phyloP scores from a whole-genome alignment of 495 filamentous ascomycete species.

The Penicillium pulvis region DNA sequence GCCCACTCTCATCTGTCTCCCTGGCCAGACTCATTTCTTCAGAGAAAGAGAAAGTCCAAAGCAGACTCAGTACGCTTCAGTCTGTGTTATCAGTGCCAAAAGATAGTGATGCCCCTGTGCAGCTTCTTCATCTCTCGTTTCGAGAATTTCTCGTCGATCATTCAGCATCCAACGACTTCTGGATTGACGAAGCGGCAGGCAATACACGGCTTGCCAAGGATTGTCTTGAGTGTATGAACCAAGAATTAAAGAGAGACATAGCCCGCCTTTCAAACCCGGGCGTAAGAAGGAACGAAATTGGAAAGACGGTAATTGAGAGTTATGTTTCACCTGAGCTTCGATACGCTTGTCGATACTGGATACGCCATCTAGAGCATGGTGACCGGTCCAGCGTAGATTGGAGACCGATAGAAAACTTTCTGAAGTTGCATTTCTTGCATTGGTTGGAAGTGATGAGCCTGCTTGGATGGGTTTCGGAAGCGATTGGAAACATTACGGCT shows the following conservation, averaged over 20 bases:
- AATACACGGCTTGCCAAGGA: no score
- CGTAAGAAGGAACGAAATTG: no score
- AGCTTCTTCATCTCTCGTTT: constrained; percentile 30
- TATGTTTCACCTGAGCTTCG: constrained; percentile 32
- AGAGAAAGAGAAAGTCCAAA: constrained; percentile 10
- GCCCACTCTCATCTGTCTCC: constrained; percentile 21
- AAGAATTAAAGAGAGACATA: constrained; percentile 9
- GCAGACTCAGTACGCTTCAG: constrained; percentile 17
- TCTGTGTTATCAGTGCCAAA: constrained; percentile 25
- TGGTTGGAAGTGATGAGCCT: constrained; percentile 20
- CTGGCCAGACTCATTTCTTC: constrained; percentile 16
- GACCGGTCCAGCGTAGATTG: no score
- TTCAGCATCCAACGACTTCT: no score
- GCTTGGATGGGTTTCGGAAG: constrained; percentile 8
- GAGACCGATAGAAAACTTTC: not conserved
- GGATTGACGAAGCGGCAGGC: no score
- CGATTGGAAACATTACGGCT: not conserved
- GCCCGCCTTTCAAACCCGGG: not conserved
- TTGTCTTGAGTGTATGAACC: no score
- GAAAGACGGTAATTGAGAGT: constrained; percentile 12
- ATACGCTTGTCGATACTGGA: constrained; percentile 52
- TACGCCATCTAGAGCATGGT: constrained; percentile 37
- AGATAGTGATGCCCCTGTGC: constrained; percentile 13
- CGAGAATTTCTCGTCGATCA: constrained; percentile 25
- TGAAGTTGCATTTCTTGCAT: constrained; percentile 16